These are phyloP conservation scores for Arabidopsis lyrata DNA, from an alignment of 441 rosid genomes.

Conservation along the genomic window DNA sequence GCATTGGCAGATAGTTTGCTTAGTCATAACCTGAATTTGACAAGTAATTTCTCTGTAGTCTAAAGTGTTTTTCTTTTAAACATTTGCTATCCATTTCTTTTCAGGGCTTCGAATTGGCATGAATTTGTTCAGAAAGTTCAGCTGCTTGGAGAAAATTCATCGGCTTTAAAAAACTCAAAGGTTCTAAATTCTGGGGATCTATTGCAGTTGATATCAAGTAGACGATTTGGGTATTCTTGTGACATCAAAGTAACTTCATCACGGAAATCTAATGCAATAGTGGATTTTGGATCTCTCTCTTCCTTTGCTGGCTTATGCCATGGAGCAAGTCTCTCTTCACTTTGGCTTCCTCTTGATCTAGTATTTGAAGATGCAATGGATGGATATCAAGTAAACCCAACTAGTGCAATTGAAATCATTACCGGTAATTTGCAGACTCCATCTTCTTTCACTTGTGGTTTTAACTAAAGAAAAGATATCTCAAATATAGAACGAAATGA, in stretches of 20 bases:
- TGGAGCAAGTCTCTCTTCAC: conserved; percentile 68
- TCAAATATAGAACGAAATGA: conserved; percentile 28
- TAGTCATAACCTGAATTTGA: conserved; percentile 15
- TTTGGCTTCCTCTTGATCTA: conserved; percentile 85
- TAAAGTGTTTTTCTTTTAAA: not conserved
- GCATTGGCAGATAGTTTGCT: conserved; percentile 36
- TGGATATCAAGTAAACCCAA: conserved; percentile 75
- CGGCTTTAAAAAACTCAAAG: conserved; percentile 54
- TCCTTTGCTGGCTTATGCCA: conserved; percentile 61
- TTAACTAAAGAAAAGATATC: conserved; percentile 31
- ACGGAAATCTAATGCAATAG: conserved; percentile 54
- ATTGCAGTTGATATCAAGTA: conserved; percentile 57
- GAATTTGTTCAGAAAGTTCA: conserved; percentile 57
- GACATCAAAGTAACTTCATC: conserved; percentile 56
- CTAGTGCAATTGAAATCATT: conserved; percentile 77
- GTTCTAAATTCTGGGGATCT: conserved; percentile 50
- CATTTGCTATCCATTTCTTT: conserved; percentile 24
- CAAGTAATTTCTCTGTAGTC: not conserved
- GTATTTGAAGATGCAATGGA: conserved; percentile 83
- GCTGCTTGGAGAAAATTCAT: conserved; percentile 60
- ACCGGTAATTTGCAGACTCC: conserved; percentile 55
- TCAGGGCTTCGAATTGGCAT: conserved; percentile 66
- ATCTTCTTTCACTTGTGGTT: conserved; percentile 34
- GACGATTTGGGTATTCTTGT: conserved; percentile 47
- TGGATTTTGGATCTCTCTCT: conserved; percentile 63